phyloP scores from a whole-genome alignment of 371 early-diverging fungal species.

The Fennellomyces sp. region DNA sequence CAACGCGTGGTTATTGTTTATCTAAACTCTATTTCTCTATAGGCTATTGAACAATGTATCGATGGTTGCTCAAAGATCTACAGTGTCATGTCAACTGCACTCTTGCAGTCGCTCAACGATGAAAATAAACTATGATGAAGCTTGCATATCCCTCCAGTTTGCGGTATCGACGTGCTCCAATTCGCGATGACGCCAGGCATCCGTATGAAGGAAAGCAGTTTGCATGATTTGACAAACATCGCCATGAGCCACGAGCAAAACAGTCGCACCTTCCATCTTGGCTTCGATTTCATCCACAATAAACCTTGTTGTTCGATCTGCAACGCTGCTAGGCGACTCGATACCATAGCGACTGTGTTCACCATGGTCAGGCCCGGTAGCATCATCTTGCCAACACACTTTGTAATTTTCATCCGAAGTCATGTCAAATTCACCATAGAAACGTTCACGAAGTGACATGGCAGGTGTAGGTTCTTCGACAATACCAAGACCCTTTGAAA shows the following conservation, averaged over 20 bases:
- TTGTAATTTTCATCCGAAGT: constrained; percentile 40
- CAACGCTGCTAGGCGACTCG: constrained; percentile 43
- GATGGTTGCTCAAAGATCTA: constrained; percentile 85
- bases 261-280: constrained; percentile 38
- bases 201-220: constrained; percentile 35
- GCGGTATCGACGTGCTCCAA: constrained; percentile 51
- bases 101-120: constrained; percentile 35
- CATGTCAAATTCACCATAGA: constrained; percentile 49
- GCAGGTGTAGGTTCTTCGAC: constrained; percentile 19
- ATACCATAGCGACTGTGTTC: constrained; percentile 33
- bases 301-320: constrained; percentile 39
- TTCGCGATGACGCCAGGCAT: constrained; percentile 47
- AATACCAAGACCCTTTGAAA: constrained; percentile 30
- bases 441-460: constrained; percentile 42
- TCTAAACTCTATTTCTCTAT: constrained; percentile 3
- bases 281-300: constrained; percentile 41
- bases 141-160: constrained; percentile 39
- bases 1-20: background rate
- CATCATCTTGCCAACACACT: constrained; percentile 42
- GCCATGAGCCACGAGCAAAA: constrained; percentile 51
- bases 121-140: background rate
- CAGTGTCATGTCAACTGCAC: constrained; percentile 68
- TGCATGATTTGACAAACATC: constrained; percentile 50
- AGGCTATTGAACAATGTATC: constrained; percentile 83
- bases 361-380: constrained; percentile 39